Percentiles rank a stretch among this genome's conserved stretches.
These are phyloP conservation scores for Senna siamea DNA, from an alignment of 306 rosid genomes.

Conservation along the genomic window DNA sequence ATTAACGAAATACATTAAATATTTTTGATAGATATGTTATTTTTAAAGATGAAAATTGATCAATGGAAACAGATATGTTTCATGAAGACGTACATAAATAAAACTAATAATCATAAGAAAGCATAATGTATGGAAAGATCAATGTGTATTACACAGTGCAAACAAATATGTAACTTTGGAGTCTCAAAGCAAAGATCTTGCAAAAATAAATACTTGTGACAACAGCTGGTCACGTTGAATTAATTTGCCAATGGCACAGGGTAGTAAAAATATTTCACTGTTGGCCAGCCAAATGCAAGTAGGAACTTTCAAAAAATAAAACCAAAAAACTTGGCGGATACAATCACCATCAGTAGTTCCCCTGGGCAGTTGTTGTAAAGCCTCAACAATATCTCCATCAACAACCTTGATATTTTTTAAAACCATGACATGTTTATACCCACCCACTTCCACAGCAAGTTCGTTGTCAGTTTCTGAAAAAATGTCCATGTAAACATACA, in stretches of 20 bases:
- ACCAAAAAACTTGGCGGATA: slow-evolving; percentile 63
- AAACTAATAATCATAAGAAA: background rate
- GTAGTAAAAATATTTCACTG: background rate
- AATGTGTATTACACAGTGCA: background rate
- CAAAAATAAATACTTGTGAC: background rate
- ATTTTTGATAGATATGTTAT: background rate
- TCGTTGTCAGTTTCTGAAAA: slow-evolving; percentile 83
- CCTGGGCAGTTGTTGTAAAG: slow-evolving; percentile 71
- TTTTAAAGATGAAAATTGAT: background rate
- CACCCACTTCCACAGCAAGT: slow-evolving; percentile 82
- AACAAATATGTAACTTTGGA: background rate
- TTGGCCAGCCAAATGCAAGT: slow-evolving; percentile 11
- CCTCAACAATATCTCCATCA: slow-evolving; percentile 73
- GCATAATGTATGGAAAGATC: background rate
- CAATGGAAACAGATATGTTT: too few relatives aligned
- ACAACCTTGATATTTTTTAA: slow-evolving; percentile 73
- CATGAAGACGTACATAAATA: too few relatives aligned
- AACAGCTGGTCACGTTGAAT: slow-evolving; percentile 2
- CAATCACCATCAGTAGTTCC: slow-evolving; percentile 84
- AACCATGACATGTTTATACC: slow-evolving; percentile 82
- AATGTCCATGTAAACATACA: slow-evolving; percentile 29
- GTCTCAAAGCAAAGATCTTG: slow-evolving; percentile 19
- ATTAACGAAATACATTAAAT: slow-evolving; percentile 10
- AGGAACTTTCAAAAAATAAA: slow-evolving; percentile 6
- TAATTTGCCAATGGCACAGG: background rate